These are phyloP conservation scores for Blastocrithidia nonstop DNA, from an alignment of 208 protist genomes.

Conservation along the genomic window DNA sequence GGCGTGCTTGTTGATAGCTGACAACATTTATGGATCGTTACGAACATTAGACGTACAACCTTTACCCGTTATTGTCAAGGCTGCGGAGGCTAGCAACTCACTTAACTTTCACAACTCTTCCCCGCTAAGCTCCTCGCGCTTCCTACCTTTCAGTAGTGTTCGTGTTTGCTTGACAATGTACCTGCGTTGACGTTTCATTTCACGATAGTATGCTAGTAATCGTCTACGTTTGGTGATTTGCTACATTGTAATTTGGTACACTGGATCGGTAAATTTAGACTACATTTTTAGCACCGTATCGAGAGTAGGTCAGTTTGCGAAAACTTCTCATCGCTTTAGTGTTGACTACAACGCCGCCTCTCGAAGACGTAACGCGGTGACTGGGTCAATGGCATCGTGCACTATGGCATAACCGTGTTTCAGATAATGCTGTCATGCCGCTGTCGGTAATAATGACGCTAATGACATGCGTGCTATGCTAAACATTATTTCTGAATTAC, in stretches of 20 bases:
- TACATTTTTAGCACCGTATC: conserved; percentile 37
- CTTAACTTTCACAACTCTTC: conserved; percentile 68
- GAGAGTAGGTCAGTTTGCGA: conserved; percentile 49
- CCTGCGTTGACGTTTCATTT: conserved; percentile 14
- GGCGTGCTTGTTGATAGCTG: conserved; percentile 66
- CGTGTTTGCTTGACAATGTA: conserved; percentile 12
- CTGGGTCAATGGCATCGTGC: conserved; percentile 14
- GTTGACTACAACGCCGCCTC: conserved; percentile 21
- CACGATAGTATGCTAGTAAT: conserved; percentile 29
- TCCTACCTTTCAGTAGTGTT: conserved; percentile 32
- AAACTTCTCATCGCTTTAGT: conserved; percentile 24
- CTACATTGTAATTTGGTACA: conserved; percentile 23
- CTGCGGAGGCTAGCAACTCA: conserved; percentile 22
- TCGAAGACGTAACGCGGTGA: conserved; percentile 21
- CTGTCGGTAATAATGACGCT: conserved; percentile 14
- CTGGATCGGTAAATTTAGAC: conserved; percentile 25
- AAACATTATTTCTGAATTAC: conserved; percentile 59
- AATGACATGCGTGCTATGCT: conserved; percentile 10
- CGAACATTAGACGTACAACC: conserved; percentile 51
- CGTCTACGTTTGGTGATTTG: conserved; percentile 42
- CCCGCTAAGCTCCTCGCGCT: conserved; percentile 23
- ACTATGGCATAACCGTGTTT: conserved; percentile 67
- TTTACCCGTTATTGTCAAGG: conserved; percentile 17
- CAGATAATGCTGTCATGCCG: conserved; percentile 55
- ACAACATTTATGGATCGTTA: conserved; percentile 61